These are phyloP conservation scores for Thermoascus crustaceus DNA, from an alignment of 2,329 filamentous ascomycete species.

Conservation along the genomic window DNA sequence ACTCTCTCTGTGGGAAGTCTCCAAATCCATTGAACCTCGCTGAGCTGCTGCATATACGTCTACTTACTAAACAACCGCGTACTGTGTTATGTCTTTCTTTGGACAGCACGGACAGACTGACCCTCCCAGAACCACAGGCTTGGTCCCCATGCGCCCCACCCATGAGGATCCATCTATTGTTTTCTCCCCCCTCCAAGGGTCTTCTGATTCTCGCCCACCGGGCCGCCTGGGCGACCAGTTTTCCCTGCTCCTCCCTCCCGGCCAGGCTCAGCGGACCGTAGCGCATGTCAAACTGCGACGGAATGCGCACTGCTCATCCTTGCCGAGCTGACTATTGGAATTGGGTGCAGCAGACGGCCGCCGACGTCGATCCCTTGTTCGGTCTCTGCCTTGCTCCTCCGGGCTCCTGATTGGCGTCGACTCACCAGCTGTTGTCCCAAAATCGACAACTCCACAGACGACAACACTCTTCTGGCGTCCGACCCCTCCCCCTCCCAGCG, in stretches of 20 bases:
- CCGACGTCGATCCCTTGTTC: slow-evolving; percentile 29
- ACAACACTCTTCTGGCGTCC: slow-evolving; percentile 4
- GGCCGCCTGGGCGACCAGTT: not conserved
- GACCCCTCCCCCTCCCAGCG: slow-evolving; percentile 10
- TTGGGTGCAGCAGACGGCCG: slow-evolving; percentile 20
- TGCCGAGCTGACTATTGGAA: slow-evolving; percentile 30
- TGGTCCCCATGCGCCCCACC: no score
- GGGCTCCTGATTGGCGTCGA: slow-evolving; percentile 21
- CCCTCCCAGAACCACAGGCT: no score
- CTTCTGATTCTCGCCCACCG: no score
- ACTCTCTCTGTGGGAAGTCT: no score
- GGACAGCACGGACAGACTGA: no score
- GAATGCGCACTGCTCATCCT: slow-evolving; percentile 19
- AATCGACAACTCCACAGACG: slow-evolving; percentile 7
- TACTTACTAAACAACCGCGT: no score
- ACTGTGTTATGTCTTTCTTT: no score
- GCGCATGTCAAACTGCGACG: slow-evolving; percentile 19
- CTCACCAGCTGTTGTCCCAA: slow-evolving; percentile 3
- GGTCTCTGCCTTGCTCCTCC: slow-evolving; percentile 24
- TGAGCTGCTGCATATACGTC: no score
- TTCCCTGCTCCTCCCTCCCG: slow-evolving; percentile 3
- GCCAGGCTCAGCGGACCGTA: slow-evolving; percentile 5
- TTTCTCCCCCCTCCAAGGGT: no score
- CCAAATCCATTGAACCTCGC: no score
- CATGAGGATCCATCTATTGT: no score